These are phyloP conservation scores for Eutypella sp. DNA, from an alignment of 2,329 filamentous ascomycete species.

Conservation along the genomic window DNA sequence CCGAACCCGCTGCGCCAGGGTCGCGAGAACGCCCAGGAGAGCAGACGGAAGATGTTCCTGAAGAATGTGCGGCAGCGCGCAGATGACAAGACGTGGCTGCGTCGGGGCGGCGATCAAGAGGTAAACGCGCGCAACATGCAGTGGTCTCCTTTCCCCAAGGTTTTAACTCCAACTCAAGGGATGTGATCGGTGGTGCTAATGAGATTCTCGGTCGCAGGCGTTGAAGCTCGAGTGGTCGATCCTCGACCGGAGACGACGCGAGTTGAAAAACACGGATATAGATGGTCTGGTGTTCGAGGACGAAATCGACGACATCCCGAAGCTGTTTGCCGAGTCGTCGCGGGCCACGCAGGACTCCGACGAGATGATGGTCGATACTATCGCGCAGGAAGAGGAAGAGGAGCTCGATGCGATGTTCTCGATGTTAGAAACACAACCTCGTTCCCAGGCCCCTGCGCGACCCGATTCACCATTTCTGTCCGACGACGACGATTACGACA, in stretches of 20 bases:
- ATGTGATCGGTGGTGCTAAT: too few species aligned
- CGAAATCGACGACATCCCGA: slow-evolving; percentile 47
- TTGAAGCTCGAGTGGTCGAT: slow-evolving; percentile 39
- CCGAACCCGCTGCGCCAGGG: slow-evolving; percentile 58
- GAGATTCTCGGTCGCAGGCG: slow-evolving; percentile 29
- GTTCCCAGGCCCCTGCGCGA: slow-evolving; percentile 13
- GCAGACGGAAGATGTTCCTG: slow-evolving; percentile 63
- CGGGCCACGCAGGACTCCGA: slow-evolving; percentile 29
- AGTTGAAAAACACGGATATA: slow-evolving; percentile 34
- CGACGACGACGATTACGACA: slow-evolving; percentile 58
- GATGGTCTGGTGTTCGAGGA: slow-evolving; percentile 41
- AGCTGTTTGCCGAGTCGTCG: slow-evolving; percentile 23
- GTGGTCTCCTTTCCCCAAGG: too few species aligned
- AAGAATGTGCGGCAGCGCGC: slow-evolving; percentile 58
- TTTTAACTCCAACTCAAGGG: too few species aligned
- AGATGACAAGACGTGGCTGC: slow-evolving; percentile 56
- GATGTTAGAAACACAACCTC: slow-evolving; percentile 33
- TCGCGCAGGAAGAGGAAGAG: slow-evolving; percentile 47
- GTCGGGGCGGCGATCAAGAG: slow-evolving; percentile 59
- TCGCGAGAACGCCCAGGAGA: slow-evolving; percentile 58
- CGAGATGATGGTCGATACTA: slow-evolving; percentile 49
- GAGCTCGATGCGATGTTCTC: slow-evolving; percentile 55
- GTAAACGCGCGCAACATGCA: slow-evolving; percentile 28
- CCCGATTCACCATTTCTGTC: slow-evolving; percentile 33
- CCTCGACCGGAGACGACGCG: slow-evolving; percentile 31